phyloP scores from a whole-genome alignment of 805 yeast species.

The Ogataea neopini region DNA sequence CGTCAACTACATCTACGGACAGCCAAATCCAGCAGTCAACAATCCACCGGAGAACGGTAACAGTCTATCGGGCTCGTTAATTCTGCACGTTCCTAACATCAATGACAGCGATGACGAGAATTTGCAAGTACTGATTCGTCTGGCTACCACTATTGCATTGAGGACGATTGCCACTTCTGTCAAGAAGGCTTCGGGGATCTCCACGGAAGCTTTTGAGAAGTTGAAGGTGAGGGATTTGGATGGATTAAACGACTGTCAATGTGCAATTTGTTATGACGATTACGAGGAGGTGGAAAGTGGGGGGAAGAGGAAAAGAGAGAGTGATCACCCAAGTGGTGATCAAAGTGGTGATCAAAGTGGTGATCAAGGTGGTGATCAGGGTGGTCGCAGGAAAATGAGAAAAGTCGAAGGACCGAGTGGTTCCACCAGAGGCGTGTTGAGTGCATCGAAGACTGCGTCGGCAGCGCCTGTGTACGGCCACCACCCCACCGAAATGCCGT shows the following conservation, averaged over 20 bases:
- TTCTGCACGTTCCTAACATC: conserved; percentile 67
- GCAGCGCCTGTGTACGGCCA: conserved; percentile 43
- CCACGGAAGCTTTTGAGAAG: conserved; percentile 51
- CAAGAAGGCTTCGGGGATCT: conserved; percentile 52
- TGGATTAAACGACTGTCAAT: conserved; percentile 38
- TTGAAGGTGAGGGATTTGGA: conserved; percentile 41
- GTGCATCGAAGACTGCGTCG: not conserved
- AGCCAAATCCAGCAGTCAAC: conserved; percentile 16
- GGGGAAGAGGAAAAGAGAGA: conserved; percentile 1
- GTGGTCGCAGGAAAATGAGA: conserved; percentile 5
- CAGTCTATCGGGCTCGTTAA: conserved; percentile 51
- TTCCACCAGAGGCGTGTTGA: conserved; percentile 19
- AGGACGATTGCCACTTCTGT: conserved; percentile 56
- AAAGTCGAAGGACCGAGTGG: conserved; percentile 12
- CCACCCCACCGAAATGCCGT: conserved; percentile 72
- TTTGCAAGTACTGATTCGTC: conserved; percentile 57
- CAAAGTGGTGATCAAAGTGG: conserved; percentile 2
- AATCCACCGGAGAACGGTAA: conserved; percentile 33
- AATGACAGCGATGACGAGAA: conserved; percentile 58
- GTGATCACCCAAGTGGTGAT: conserved; percentile 7
- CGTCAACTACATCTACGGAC: conserved; percentile 40
- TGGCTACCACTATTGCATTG: conserved; percentile 72
- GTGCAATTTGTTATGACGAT: conserved; percentile 68
- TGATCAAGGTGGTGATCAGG: not conserved
- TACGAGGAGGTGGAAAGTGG: conserved; percentile 29